Evolutionary conservation across 148 eudicot species (phyloP), one percentile per base, ranked within the genome.

Genomic region (Oxyria digyna): DNA sequence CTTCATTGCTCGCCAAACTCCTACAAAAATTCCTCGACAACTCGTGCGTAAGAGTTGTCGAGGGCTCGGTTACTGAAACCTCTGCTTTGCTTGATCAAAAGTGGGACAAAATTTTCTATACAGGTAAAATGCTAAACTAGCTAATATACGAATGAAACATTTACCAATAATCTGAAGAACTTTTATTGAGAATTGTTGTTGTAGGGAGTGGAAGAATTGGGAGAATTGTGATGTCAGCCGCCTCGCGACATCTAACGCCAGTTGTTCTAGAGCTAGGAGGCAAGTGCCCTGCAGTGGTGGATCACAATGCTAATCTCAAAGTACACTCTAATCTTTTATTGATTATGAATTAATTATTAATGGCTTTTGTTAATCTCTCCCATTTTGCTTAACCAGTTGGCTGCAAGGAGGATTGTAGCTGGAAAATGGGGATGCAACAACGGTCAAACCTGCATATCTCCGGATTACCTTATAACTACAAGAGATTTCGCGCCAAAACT

Each of bases 71-170:
- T 31, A 71, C 82, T 65, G 96, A 89, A 79, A 82, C 94, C 49
- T 67, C 87, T 74, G 88, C 85, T 32, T 74, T 93, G 42, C 88
- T 93, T 42, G 96, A 84, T 41, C 96, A 89, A 74, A 86, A 83
- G 71, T 93, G 96, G 94, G 96, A 89, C 77, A 89, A 89, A 81
- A 92, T 92, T 71, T 86, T 89, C 62, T 92, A 87, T 74, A 92
- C 96, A 85, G 98, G 97, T 92, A 10, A 35, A 62, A 20, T 20
- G 27, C 24, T 23, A 55, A 50, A 4, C 17, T n/a, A 4, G 18
- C n/a, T n/a, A n/a, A n/a, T n/a, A n/a, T n/a, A n/a, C n/a, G n/a
- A n/a, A n/a, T n/a, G n/a, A n/a, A n/a, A n/a, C n/a, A n/a, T n/a
- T n/a, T n/a, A n/a, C n/a, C n/a, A n/a, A n/a, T n/a, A n/a, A n/a